phyloP scores from a whole-genome alignment of 2,329 filamentous ascomycete genomes.

The Scedosporium minutisporum region DNA sequence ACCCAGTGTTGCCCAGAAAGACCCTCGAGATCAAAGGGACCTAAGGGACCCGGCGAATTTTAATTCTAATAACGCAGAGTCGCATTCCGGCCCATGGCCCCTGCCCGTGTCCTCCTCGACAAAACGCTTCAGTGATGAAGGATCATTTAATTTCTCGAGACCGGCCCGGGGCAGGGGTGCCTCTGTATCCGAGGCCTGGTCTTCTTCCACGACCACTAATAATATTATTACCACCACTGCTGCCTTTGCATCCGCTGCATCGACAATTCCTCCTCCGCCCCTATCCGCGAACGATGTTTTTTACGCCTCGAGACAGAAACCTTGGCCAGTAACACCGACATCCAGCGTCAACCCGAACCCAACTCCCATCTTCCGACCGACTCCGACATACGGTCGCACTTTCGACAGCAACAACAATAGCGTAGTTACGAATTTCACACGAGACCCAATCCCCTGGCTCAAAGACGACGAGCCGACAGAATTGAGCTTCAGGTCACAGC shows the following conservation, averaged over 20 bases:
- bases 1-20: neutral
- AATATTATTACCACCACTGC: neutral
- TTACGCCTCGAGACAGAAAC: slow-evolving; percentile 9
- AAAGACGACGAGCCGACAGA: slow-evolving; percentile 39
- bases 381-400: slow-evolving; percentile 11
- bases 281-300: neutral
- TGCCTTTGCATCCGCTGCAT: neutral
- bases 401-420: slow-evolving; percentile 1
- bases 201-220: neutral
- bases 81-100: neutral
- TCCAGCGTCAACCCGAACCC: slow-evolving; percentile 12
- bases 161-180: slow-evolving; percentile 2
- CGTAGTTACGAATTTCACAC: neutral
- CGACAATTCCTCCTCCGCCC: neutral
- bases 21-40: neutral
- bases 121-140: neutral
- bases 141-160: slow-evolving; percentile 3
- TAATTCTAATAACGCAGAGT: neutral
- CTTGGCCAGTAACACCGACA: slow-evolving; percentile 10
- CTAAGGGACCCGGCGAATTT: neutral
- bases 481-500: slow-evolving; percentile 47
- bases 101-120: neutral
- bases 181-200: neutral
- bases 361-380: slow-evolving; percentile 12
- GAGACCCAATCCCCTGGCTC: slow-evolving; percentile 32